A percentile compares a stretch with the other conserved stretches of the same genome.
Evolutionary conservation across 2,329 filamentous ascomycete species (phyloP).

Genomic region (Alternaria sp.): DNA sequence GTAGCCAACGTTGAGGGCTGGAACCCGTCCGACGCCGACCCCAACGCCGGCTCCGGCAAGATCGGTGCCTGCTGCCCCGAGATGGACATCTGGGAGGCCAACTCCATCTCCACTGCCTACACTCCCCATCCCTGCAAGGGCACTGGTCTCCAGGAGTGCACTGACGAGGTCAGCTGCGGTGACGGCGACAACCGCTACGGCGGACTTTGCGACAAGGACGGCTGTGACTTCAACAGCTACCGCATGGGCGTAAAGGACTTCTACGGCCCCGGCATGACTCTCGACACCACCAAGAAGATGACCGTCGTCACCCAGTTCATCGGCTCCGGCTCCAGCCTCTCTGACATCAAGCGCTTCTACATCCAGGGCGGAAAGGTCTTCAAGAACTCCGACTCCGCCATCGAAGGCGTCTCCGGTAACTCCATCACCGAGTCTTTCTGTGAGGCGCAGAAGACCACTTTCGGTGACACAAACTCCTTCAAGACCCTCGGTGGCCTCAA

Average conservation of each 20-base stretch:
- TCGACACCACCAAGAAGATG: slow-evolving; percentile 53
- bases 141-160: slow-evolving; percentile 60
- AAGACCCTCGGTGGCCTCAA: slow-evolving; percentile 61
- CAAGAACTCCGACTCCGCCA: slow-evolving; percentile 52
- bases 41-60: slow-evolving; percentile 60
- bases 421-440: slow-evolving; percentile 67
- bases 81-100: slow-evolving; percentile 54
- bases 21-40: slow-evolving; percentile 59
- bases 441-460: slow-evolving; percentile 60
- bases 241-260: slow-evolving; percentile 69
- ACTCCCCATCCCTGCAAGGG: slow-evolving; percentile 70
- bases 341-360: slow-evolving; percentile 58
- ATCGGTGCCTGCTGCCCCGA: slow-evolving; percentile 70
- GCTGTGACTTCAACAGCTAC: slow-evolving; percentile 68
- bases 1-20: slow-evolving; percentile 62
- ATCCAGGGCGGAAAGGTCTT: slow-evolving; percentile 59
- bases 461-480: slow-evolving; percentile 63
- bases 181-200: slow-evolving; percentile 61
- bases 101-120: slow-evolving; percentile 59
- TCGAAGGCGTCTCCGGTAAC: slow-evolving; percentile 55
- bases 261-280: slow-evolving; percentile 63
- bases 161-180: slow-evolving; percentile 50
- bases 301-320: slow-evolving; percentile 61
- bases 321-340: slow-evolving; percentile 50
- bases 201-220: slow-evolving; percentile 71